Percentiles rank a stretch among this genome's conserved stretches.
Evolutionary conservation across 1,284 basidiomycete genomes (phyloP).

Genomic region (Omphalotus olearius): DNA sequence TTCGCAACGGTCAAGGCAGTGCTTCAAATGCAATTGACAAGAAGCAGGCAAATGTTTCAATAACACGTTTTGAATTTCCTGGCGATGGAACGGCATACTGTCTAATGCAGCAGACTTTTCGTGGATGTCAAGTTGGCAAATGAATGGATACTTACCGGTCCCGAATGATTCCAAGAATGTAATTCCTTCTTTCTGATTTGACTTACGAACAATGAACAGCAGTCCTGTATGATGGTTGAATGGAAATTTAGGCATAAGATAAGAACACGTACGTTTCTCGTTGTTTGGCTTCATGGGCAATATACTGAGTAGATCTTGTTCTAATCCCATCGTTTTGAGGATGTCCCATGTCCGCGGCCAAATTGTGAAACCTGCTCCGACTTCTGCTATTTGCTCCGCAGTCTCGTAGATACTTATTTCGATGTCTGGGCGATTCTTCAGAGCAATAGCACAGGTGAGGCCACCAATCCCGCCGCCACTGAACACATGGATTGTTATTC

Average conservation of each 20-base stretch:
- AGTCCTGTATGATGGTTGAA: too few species aligned
- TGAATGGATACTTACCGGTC: too few species aligned
- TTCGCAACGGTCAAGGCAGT: conserved; percentile 35
- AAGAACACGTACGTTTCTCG: conserved; percentile 14
- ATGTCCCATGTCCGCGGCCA: conserved; percentile 24
- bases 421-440: conserved; percentile 13
- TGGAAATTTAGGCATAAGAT: too few species aligned
- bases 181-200: conserved; percentile 4
- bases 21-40: conserved; percentile 28
- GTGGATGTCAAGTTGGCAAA: too few species aligned
- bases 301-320: conserved; percentile 16
- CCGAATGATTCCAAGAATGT: not conserved
- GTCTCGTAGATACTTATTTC: conserved; percentile 23
- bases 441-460: conserved; percentile 19
- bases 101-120: too few species aligned
- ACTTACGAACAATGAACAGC: conserved; percentile 1
- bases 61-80: conserved; percentile 38
- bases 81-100: conserved; percentile 37
- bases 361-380: conserved; percentile 24
- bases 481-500: conserved; percentile 3
- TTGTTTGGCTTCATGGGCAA: conserved; percentile 17
- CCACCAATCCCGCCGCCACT: conserved; percentile 25
- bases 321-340: conserved; percentile 20
- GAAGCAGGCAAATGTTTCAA: conserved; percentile 29
- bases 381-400: conserved; percentile 19